Evolutionary conservation across 805 yeast species (phyloP).

Genomic region (Kodamaea fukazawae): DNA sequence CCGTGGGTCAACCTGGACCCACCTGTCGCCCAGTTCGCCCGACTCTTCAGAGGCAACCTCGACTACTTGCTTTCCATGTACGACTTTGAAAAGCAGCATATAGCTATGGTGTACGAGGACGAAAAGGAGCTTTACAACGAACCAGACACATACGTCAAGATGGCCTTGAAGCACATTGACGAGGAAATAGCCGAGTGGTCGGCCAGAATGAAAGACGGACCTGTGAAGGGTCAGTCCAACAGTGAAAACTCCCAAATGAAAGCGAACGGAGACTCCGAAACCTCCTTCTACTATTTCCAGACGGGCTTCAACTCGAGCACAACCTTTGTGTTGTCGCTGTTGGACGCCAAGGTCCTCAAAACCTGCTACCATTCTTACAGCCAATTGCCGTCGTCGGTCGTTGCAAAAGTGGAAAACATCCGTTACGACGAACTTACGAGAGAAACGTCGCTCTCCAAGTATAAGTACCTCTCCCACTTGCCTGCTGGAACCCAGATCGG

Average conservation of each 20-base stretch:
- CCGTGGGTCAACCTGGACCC: conserved; percentile 48
- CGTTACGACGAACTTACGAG: conserved; percentile 62
- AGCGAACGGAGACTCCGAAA: background rate
- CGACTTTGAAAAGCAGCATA: conserved; percentile 55
- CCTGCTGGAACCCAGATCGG: conserved; percentile 86
- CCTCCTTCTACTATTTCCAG: conserved; percentile 71
- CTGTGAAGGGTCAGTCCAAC: background rate
- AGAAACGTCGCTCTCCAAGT: conserved; percentile 54
- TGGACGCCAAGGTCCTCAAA: conserved; percentile 75
- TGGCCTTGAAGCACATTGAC: conserved; percentile 58
- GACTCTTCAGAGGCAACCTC: conserved; percentile 67
- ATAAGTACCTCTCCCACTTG: conserved; percentile 74
- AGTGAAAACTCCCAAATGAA: background rate
- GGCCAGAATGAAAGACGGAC: conserved; percentile 21
- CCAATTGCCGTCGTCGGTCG: conserved; percentile 63
- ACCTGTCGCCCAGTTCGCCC: conserved; percentile 45
- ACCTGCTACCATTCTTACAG: conserved; percentile 56
- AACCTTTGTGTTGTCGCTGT: conserved; percentile 67
- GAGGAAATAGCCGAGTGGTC: conserved; percentile 40
- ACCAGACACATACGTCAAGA: conserved; percentile 49
- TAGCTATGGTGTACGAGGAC: conserved; percentile 49
- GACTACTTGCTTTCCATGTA: conserved; percentile 53
- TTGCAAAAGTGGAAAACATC: conserved; percentile 66
- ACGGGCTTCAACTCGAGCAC: conserved; percentile 63
- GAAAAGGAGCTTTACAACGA: conserved; percentile 63